Evolutionary conservation across 306 rosid genomes (phyloP), one percentile per base, ranked within the genome.

Genomic region (Trifolium pratense): DNA sequence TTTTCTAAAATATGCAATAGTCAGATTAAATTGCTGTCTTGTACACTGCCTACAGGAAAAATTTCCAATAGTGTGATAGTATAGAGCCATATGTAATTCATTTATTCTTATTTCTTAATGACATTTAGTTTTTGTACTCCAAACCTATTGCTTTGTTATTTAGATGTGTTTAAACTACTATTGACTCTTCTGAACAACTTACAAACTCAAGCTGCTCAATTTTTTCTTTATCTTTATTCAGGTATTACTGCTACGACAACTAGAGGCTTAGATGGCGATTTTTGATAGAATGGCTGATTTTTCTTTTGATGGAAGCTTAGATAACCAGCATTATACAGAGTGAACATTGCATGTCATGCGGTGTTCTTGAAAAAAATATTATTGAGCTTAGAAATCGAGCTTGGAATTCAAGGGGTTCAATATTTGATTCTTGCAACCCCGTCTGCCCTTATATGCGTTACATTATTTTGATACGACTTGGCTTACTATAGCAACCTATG

Each of bases 171-270:
- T 42, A 42, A 42, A 42, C 14, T 10, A 12, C 48, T 11, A 12
- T 42, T 12, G 48, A 42, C 5, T 42, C 15, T 42, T 10, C 48
- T 42, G 48, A 12, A 12, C n/a, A 42, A 15, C 4, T 42, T 42
- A 42, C 13, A 43, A 11, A 13, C 49, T 43, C n/a, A 42, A 42
- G 6, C 6, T 26, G n/a, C 48, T 34, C 5, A 4, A 11, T 43
- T 11, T 43, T 14, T 12, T 43, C 53, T 70, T 37, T 29, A 31
- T 73, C 2, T 15, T 39, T 59, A 53, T 77, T 42, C 80, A 92
- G 94, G 96, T 42, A 84, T 91, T 71, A 96, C 92, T 76, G 92
- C 95, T 61, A 87, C 87, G 96, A 92, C 95, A 31, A 69, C 96
- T 32, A 80, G 95, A 86, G 95, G 92, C 52, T 17, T 84, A 16